Evolutionary conservation across 2,329 filamentous ascomycete species (phyloP).

Genomic region (Xylaria sp.): DNA sequence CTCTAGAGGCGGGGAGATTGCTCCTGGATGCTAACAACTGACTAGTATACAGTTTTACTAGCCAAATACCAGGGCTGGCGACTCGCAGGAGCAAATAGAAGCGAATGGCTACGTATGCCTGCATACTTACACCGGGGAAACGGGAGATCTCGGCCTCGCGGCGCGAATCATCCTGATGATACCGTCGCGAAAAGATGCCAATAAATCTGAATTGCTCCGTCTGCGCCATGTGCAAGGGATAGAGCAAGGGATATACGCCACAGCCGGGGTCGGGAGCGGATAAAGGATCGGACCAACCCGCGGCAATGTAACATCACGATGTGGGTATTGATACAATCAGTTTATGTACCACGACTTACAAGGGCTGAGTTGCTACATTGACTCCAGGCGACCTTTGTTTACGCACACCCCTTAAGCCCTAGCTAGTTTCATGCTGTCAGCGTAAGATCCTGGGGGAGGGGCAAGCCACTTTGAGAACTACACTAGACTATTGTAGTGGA

Average conservation of each 20-base stretch:
- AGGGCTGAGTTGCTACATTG: not conserved
- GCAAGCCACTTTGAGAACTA: not conserved
- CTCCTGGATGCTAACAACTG: not conserved
- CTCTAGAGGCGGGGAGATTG: not conserved
- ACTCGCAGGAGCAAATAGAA: not conserved
- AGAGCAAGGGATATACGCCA: not conserved
- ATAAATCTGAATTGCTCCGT: not conserved
- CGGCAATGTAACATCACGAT: not conserved
- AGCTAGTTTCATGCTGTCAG: not conserved
- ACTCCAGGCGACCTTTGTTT: not conserved
- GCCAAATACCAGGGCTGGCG: not conserved
- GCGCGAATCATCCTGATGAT: not conserved
- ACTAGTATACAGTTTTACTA: not conserved
- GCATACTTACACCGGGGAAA: not conserved
- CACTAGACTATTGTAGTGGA: not conserved
- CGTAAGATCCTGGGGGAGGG: not conserved
- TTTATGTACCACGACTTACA: not conserved
- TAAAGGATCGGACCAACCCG: no score
- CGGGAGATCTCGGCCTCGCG: not conserved
- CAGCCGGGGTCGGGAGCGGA: not conserved
- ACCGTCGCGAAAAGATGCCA: not conserved
- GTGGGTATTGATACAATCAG: not conserved
- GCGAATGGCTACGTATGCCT: not conserved
- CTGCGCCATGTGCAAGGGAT: not conserved
- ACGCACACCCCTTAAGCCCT: not conserved